Percentiles rank a stretch among this genome's conserved stretches.
phyloP scores from a whole-genome alignment of 495 filamentous ascomycete genomes.

The Pyrenopolyporus hunteri region DNA sequence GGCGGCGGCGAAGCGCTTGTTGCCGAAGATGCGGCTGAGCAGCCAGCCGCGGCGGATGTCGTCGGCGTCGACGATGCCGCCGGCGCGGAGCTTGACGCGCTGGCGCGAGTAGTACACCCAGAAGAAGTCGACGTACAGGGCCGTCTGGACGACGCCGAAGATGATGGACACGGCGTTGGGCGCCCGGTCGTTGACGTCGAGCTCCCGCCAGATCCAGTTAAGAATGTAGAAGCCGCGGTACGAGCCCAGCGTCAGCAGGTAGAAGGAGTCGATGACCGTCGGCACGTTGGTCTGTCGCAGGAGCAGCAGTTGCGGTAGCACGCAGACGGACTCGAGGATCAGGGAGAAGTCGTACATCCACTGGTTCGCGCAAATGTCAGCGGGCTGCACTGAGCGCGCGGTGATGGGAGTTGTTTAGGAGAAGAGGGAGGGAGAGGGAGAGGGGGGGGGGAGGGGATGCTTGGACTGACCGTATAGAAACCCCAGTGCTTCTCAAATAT shows the following conservation, averaged over 20 bases:
- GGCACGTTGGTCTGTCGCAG: conserved; percentile 93
- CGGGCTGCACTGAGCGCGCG: neutral
- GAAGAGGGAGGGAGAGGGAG: neutral
- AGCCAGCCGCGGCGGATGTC: conserved; percentile 86
- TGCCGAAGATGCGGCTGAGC: conserved; percentile 58
- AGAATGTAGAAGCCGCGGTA: conserved; percentile 91
- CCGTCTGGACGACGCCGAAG: conserved; percentile 89
- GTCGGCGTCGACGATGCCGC: conserved; percentile 91
- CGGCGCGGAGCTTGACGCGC: conserved; percentile 89
- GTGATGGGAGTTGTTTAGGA: neutral
- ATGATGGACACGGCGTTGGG: conserved; percentile 76
- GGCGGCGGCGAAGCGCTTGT: conserved; percentile 50
- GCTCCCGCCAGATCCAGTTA: conserved; percentile 81
- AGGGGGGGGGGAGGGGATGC: neutral
- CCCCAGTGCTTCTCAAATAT: conserved; percentile 60
- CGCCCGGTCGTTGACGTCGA: conserved; percentile 59
- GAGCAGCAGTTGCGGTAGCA: conserved; percentile 89
- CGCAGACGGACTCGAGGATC: conserved; percentile 86
- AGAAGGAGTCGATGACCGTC: conserved; percentile 94
- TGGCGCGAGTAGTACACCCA: conserved; percentile 97
- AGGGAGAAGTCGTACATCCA: conserved; percentile 84
- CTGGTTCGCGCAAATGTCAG: conserved; percentile 47
- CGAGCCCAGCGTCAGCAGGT: conserved; percentile 83
- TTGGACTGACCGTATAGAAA: conserved; percentile 62
- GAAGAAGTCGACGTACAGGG: conserved; percentile 90